phyloP scores from a whole-genome alignment of 2,329 filamentous ascomycete species.

The Pseudogymnoascus sp. region DNA sequence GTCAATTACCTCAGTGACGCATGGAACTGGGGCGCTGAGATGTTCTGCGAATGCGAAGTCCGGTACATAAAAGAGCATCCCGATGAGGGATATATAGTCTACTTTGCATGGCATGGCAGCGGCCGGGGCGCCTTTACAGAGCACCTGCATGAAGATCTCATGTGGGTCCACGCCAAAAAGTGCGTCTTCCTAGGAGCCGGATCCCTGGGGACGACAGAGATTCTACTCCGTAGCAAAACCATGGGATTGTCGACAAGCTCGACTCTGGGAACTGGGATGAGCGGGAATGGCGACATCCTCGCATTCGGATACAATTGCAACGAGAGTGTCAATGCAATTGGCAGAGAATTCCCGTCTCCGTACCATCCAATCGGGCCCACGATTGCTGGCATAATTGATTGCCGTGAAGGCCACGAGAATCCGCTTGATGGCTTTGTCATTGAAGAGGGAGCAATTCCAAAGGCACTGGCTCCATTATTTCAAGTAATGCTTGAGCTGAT shows the following conservation, averaged over 20 bases:
- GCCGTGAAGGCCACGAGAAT: conserved; percentile 44
- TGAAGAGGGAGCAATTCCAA: conserved; percentile 55
- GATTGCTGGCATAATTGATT: conserved; percentile 57
- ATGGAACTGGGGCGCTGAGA: conserved; percentile 65
- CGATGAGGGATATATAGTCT: conserved; percentile 52
- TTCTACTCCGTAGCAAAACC: conserved; percentile 52
- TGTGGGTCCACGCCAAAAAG: conserved; percentile 61
- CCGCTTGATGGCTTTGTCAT: conserved; percentile 56
- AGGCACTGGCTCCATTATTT: conserved; percentile 48
- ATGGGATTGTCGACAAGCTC: conserved; percentile 52
- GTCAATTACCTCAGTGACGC: conserved; percentile 63
- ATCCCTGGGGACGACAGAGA: conserved; percentile 58
- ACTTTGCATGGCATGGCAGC: conserved; percentile 57
- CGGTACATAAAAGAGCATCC: conserved; percentile 51
- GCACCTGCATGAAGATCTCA: conserved; percentile 50
- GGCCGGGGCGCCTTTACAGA: conserved; percentile 48
- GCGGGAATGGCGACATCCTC: conserved; percentile 60
- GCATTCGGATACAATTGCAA: conserved; percentile 59
- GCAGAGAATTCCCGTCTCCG: conserved; percentile 40
- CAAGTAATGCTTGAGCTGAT: conserved; percentile 50
- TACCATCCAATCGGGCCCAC: conserved; percentile 53
- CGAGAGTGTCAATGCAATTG: conserved; percentile 49
- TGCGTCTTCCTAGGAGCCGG: conserved; percentile 62
- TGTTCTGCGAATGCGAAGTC: conserved; percentile 64
- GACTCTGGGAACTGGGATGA: conserved; percentile 52